Evolutionary conservation across 176 grass and related monocot genomes (phyloP), one percentile per base, ranked within the genome.

Genomic region (Carex pumila): DNA sequence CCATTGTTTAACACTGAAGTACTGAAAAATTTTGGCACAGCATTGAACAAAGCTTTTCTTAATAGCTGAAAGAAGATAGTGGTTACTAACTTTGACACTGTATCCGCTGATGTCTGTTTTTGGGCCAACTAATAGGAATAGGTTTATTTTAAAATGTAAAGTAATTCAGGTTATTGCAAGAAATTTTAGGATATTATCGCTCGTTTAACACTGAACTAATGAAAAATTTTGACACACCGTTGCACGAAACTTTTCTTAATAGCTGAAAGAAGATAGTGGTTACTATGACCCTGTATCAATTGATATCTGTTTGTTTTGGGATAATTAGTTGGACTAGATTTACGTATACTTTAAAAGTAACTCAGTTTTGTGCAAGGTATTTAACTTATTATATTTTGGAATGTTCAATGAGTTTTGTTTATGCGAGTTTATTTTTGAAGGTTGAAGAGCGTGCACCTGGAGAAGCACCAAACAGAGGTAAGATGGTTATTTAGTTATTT

Each of bases 401-500:
- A 43, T 43, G 2, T 65, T 70, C 31, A 41, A 9, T 70, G 14
- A 41, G 3, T 31, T 70, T 36, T 70, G 6, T 77, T 15, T 77
- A 30, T 77, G 11, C 34, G 72, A 55, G 22, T 31, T 55, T 32
- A 41, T 32, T 82, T 52, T 84, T 39, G n/a, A 43, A 90, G 88
- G 63, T 60, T 84, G 37, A 59, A 30, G 71, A 86, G 11, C 69
- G 71, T 80, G 57, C 67, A 71, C 49, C 68, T 55, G 79, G 64
- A 61, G 84, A 90, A 84, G 70, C 61, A 12, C 72, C 53, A 12
- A 79, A 84, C 13, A 61, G 69, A 83, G 86, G 74, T 69, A 73
- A 58, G 32, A 87, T 63, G 64, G 11, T 61, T 90, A 83, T 78
- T n/a, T 76, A 56, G 37, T 58, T 83, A 30, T 69, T 71, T 79